phyloP scores from a whole-genome alignment of 257 asterid genomes.

The Vinca minor region DNA sequence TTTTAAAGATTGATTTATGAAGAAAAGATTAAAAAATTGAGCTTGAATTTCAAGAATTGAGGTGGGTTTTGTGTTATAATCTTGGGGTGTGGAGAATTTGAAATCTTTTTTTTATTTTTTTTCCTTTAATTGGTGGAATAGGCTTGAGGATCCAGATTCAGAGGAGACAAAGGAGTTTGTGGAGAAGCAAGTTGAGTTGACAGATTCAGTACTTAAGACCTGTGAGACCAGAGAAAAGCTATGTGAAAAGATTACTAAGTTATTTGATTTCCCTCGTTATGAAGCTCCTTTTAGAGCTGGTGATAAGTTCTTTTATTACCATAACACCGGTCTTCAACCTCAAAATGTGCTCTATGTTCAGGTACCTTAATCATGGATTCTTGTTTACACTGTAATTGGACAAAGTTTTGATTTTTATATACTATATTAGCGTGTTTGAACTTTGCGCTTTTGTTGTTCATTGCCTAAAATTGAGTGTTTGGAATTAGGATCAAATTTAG shows the following conservation, averaged over 20 bases:
- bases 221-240: slow-evolving; percentile 74
- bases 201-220: slow-evolving; percentile 59
- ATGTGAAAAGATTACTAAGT: slow-evolving; percentile 49
- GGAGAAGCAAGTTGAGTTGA: slow-evolving; percentile 57
- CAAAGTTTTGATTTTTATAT: slow-evolving; percentile 1
- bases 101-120: too few species aligned
- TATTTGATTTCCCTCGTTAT: slow-evolving; percentile 68
- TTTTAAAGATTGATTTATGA: too few species aligned
- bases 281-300: slow-evolving; percentile 80
- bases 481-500: background rate
- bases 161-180: slow-evolving; percentile 81
- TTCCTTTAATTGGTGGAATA: slow-evolving; percentile 22
- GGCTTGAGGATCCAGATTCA: slow-evolving; percentile 99
- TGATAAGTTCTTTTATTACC: slow-evolving; percentile 77
- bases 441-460: background rate
- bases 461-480: background rate
- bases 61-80: background rate
- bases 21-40: too few species aligned
- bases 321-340: slow-evolving; percentile 87
- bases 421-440: background rate
- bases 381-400: background rate
- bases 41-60: background rate
- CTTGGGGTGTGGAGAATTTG: background rate
- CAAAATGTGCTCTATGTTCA: slow-evolving; percentile 76
- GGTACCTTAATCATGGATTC: slow-evolving; percentile 30